phyloP scores from a whole-genome alignment of 2,329 filamentous ascomycete genomes.

The Lasiodiplodia sp. region DNA sequence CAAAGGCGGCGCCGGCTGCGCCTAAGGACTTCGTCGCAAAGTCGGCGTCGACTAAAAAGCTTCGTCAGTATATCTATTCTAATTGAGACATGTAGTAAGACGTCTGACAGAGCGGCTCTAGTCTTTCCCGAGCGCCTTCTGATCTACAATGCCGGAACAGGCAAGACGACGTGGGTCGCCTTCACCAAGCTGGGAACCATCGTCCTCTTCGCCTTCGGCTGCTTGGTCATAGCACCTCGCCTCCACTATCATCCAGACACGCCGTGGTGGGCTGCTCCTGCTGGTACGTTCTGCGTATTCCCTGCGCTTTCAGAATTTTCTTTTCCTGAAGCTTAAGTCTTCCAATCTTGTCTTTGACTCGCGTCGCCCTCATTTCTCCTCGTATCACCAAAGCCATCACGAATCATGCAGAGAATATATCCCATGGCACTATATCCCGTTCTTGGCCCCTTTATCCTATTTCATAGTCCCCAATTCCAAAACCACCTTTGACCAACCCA shows the following conservation, averaged over 20 bases:
- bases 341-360: neutral
- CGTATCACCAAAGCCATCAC: no score
- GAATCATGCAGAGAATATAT: no score
- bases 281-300: neutral
- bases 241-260: slow-evolving; percentile 40
- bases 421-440: no score
- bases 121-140: slow-evolving; percentile 41
- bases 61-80: neutral
- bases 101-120: neutral
- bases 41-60: neutral
- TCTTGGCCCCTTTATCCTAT: neutral
- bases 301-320: neutral
- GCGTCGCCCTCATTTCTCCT: no score
- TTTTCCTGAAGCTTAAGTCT: neutral
- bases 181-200: slow-evolving; percentile 48
- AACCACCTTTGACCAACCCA: neutral
- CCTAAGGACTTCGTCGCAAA: slow-evolving; percentile 5
- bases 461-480: neutral
- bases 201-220: slow-evolving; percentile 44
- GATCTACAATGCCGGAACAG: slow-evolving; percentile 49
- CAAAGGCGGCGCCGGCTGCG: neutral
- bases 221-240: slow-evolving; percentile 42
- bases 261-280: slow-evolving; percentile 3
- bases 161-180: slow-evolving; percentile 44
- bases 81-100: neutral